A percentile compares a stretch with the other conserved stretches of the same genome.
Conservation (phyloP, 1,284 basidiomycete genomes). For the Trametes pubescens region DNA sequence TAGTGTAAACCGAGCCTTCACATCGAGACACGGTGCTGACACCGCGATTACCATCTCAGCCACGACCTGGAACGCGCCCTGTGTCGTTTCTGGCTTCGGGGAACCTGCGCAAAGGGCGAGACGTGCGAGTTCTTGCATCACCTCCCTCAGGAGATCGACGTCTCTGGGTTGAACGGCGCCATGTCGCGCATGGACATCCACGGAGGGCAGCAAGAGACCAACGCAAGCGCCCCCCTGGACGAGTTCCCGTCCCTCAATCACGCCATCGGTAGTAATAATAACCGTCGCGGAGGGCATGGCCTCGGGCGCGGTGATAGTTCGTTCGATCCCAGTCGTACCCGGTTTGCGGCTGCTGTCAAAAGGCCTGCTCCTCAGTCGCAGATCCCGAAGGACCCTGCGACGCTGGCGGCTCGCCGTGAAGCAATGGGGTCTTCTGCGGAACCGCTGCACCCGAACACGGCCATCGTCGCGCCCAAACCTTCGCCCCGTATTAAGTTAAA, state of each 20-base stretch:
- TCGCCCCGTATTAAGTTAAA: constrained; percentile 87
- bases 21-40: constrained; percentile 13
- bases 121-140: constrained; percentile 92
- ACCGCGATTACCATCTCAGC: constrained; percentile 38
- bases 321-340: constrained; percentile 80
- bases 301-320: constrained; percentile 51
- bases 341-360: constrained; percentile 88
- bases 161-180: constrained; percentile 71
- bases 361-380: constrained; percentile 52
- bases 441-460: constrained; percentile 66
- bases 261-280: constrained; percentile 52
- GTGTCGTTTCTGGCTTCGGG: constrained; percentile 97
- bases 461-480: constrained; percentile 82
- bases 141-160: constrained; percentile 82
- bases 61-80: constrained; percentile 93
- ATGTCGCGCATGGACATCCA: constrained; percentile 75
- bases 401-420: constrained; percentile 58
- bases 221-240: constrained; percentile 63
- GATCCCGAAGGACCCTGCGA: constrained; percentile 47
- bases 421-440: constrained; percentile 65
- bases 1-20: constrained; percentile 35
- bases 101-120: constrained; percentile 95
- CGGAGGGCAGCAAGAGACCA: constrained; percentile 48
- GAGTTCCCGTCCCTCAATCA: constrained; percentile 85
- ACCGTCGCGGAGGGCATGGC: constrained; percentile 50